Evolutionary conservation across 176 grass and related monocot genomes (phyloP).

Genomic region (Themeda triandra): DNA sequence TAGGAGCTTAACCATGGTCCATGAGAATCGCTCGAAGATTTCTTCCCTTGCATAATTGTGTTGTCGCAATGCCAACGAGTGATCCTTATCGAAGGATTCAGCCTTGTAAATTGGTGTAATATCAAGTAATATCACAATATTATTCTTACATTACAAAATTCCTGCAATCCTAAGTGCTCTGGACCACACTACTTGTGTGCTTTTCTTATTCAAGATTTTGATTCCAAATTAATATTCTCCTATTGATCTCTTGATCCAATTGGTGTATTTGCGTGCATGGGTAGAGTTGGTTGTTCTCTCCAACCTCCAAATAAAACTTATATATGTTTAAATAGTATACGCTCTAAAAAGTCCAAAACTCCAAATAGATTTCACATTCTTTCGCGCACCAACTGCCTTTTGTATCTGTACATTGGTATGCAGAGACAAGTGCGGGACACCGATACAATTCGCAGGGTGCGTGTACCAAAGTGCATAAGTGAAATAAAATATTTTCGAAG

Average conservation of each 20-base stretch:
- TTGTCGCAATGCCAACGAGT: no score
- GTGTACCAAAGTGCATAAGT: no score
- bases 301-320: background rate
- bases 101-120: no score
- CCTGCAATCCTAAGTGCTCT: no score
- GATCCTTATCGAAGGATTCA: no score
- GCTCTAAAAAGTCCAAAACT: background rate
- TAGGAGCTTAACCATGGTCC: background rate
- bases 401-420: background rate
- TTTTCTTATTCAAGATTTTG: no score
- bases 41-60: background rate
- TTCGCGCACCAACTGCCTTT: background rate
- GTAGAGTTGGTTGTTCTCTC: background rate
- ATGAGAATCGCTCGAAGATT: background rate
- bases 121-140: no score
- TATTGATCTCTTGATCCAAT: no score
- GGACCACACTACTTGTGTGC: no score
- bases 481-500: background rate
- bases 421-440: background rate
- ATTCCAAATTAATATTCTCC: no score
- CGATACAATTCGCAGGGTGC: background rate
- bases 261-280: no score
- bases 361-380: conserved; percentile 3
- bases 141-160: no score
- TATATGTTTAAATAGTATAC: background rate